These are phyloP conservation scores for Pyronema domesticum DNA, from an alignment of 495 filamentous ascomycete genomes.

Conservation along the genomic window DNA sequence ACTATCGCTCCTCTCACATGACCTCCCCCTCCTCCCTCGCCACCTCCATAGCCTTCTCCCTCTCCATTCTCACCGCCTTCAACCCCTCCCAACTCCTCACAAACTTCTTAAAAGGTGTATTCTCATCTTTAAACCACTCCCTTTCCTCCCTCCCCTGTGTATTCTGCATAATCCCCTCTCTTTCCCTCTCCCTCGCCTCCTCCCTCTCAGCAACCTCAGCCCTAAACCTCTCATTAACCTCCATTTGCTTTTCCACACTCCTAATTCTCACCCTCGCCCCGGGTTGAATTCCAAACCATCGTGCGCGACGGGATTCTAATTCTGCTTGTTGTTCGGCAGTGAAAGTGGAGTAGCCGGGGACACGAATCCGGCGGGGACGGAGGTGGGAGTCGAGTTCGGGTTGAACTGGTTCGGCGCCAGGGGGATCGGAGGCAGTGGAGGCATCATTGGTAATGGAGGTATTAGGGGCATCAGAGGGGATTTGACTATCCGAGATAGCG, in stretches of 20 bases:
- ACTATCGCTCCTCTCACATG: no score
- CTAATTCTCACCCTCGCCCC: neutral
- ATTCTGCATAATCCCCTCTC: neutral
- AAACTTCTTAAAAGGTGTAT: constrained; percentile 16
- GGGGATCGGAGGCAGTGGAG: no score
- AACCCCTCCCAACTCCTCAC: neutral
- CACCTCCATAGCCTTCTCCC: neutral
- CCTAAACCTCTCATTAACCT: neutral
- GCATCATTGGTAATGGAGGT: no score
- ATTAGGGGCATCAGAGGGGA: neutral
- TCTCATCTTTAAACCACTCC: constrained; percentile 17
- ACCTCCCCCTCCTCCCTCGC: no score
- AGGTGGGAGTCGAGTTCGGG: constrained; percentile 17
- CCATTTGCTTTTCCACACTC: neutral
- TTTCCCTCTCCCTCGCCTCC: neutral
- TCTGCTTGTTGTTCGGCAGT: constrained; percentile 5
- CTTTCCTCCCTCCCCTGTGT: no score
- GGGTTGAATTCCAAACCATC: constrained; percentile 12
- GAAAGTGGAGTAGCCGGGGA: constrained; percentile 14
- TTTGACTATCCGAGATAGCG: neutral
- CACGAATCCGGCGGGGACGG: constrained; percentile 10
- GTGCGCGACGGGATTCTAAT: constrained; percentile 12
- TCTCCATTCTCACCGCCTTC: constrained; percentile 1
- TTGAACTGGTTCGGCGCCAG: neutral
- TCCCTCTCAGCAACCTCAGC: neutral